These are phyloP conservation scores for Aspergillus ochraceoroseus DNA, from an alignment of 2,329 filamentous ascomycete genomes.

Conservation along the genomic window DNA sequence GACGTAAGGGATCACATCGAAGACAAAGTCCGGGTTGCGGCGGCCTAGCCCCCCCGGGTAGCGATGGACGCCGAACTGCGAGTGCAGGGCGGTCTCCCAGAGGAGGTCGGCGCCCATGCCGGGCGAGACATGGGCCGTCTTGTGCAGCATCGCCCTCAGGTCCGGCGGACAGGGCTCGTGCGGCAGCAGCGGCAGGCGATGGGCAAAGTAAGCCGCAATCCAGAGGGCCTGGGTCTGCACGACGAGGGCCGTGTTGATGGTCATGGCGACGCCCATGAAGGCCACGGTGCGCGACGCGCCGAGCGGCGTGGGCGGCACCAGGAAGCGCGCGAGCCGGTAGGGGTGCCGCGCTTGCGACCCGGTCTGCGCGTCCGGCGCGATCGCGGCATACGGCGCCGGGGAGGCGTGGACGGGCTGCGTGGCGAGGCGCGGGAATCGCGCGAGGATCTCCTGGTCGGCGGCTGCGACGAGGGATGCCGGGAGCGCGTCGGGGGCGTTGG, in stretches of 20 bases:
- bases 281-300: constrained; percentile 44
- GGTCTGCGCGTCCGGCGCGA: constrained; percentile 30
- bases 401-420: constrained; percentile 37
- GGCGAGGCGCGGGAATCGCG: constrained; percentile 48
- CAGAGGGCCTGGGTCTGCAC: constrained; percentile 54
- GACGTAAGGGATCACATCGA: constrained; percentile 69
- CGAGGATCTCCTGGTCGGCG: constrained; percentile 50
- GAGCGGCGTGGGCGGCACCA: constrained; percentile 42
- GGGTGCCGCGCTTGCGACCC: constrained; percentile 28
- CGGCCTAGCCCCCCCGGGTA: constrained; percentile 59
- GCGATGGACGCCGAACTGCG: constrained; percentile 64
- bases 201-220: constrained; percentile 61
- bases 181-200: constrained; percentile 41
- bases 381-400: constrained; percentile 27
- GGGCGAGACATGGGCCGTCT: background rate
- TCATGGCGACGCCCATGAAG: constrained; percentile 48
- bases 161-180: constrained; percentile 23
- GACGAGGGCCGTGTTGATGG: constrained; percentile 44
- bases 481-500: constrained; percentile 35
- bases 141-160: background rate
- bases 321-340: constrained; percentile 48
- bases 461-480: constrained; percentile 35
- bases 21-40: constrained; percentile 59
- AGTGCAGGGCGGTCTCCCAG: constrained; percentile 58
- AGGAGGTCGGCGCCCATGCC: constrained; percentile 35